phyloP scores from a whole-genome alignment of 306 rosid species.

The Rosa persica region DNA sequence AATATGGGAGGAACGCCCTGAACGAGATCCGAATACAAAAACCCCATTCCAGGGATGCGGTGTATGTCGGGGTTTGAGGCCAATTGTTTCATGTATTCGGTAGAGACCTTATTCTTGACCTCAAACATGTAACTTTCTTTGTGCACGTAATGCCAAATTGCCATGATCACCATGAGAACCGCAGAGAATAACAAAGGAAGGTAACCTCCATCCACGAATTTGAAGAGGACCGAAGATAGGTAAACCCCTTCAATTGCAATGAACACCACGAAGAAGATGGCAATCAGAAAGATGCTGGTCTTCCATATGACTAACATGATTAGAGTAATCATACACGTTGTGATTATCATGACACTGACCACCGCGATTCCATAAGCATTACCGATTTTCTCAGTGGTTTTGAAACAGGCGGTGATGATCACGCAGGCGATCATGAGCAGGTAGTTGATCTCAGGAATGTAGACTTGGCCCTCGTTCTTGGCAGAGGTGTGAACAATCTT shows the following conservation, averaged over 20 bases:
- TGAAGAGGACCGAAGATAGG: slow-evolving; percentile 31
- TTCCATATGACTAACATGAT: slow-evolving; percentile 41
- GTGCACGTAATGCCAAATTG: slow-evolving; percentile 30
- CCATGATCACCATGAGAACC: slow-evolving; percentile 22
- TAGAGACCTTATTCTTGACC: slow-evolving; percentile 21
- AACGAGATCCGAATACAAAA: slow-evolving; percentile 65
- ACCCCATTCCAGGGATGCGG: slow-evolving; percentile 64
- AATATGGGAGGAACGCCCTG: slow-evolving; percentile 83
- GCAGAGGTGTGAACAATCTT: slow-evolving; percentile 68
- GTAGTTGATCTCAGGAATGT: slow-evolving; percentile 74
- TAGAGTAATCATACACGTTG: slow-evolving; percentile 23
- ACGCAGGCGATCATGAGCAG: slow-evolving; percentile 69
- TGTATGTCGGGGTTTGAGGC: slow-evolving; percentile 32
- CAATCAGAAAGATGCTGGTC: slow-evolving; percentile 22
- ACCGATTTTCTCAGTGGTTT: slow-evolving; percentile 66
- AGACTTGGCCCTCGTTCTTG: slow-evolving; percentile 72
- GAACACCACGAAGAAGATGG: slow-evolving; percentile 14
- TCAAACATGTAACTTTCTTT: slow-evolving; percentile 27
- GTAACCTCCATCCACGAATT: slow-evolving; percentile 37
- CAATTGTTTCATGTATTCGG: slow-evolving; percentile 32
- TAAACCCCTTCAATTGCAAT: slow-evolving; percentile 22
- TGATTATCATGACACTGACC: slow-evolving; percentile 31
- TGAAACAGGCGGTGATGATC: slow-evolving; percentile 52
- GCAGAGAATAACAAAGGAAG: slow-evolving; percentile 23
- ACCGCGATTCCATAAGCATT: slow-evolving; percentile 60